These are phyloP conservation scores for Heliosperma pusillum DNA, from an alignment of 148 eudicot species.

Conservation along the genomic window DNA sequence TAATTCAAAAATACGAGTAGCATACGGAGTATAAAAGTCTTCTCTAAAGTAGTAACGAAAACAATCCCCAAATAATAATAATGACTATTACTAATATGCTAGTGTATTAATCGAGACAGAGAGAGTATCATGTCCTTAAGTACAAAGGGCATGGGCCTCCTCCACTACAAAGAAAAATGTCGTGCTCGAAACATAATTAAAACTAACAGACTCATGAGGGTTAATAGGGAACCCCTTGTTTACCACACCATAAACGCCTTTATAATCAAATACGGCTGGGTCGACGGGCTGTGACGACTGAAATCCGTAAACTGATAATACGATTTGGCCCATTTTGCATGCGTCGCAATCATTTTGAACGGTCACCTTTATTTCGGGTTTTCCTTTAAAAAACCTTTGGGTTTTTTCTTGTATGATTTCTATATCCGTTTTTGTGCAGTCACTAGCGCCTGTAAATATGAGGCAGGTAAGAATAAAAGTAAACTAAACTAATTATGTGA, in stretches of 20 bases:
- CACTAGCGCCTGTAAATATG: neutral
- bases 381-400: neutral
- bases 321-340: neutral
- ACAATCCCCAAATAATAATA: too few species aligned
- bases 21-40: too few species aligned
- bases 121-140: too few species aligned
- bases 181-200: neutral
- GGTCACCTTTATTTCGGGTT: neutral
- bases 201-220: neutral
- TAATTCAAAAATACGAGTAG: too few species aligned
- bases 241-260: neutral
- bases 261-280: neutral
- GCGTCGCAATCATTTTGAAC: neutral
- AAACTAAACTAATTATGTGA: too few species aligned
- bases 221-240: neutral
- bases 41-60: too few species aligned
- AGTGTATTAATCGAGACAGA: too few species aligned
- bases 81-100: too few species aligned
- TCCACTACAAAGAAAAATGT: neutral
- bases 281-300: neutral
- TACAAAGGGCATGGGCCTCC: neutral
- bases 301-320: conserved; percentile 5
- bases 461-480: too few species aligned
- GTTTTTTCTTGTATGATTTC: neutral
- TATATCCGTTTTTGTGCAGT: neutral